Base-by-base conservation (phyloP, 2,329 filamentous ascomycete species). In the Juglanconis juglandina region DNA sequence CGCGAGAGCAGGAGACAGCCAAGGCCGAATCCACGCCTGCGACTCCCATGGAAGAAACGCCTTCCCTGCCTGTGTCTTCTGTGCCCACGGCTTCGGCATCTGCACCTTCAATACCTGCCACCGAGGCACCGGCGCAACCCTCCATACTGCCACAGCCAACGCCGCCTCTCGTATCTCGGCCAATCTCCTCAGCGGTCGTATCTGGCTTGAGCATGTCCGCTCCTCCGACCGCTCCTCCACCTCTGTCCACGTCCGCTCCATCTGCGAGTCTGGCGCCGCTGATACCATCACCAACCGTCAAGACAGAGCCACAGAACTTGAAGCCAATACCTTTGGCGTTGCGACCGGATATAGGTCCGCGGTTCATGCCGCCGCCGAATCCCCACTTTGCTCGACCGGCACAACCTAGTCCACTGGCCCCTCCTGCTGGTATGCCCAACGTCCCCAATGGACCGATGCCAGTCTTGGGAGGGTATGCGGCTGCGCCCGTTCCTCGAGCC, bases 391-490 rank as follows among this genome's bases (percentile, higher is more conserved):
- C 55, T 30, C 61, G 58, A 11, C 37, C 58, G 24, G 11, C 61
- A 47, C 62, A 60, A 37, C 41, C 47, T 6, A 62, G 50, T 34
- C 60, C 71, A 32, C 67, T 72, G 3, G 68, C 68, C 7, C 67
- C 67, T n/a, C 70, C 70, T 17, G 56, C 61, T 6, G 56, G 62
- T 2, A 60, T 65, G 14, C 56, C 66, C 9, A 64, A 64, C 10
- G 64, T 67, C 52, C 63, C 66, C 8, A 67, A 67, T 41, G 65
- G 63, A 2, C 67, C 67, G 13, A 68, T 70, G 63, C 65, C 67
- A 5, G 66, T 68, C 60, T 59, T 69, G 41, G 66, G 67, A 11
- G 66, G 67, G 7, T 66, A 68, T 44, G 56, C 66, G 39, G 56
- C 60, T 1, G 44, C 59, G 34, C 49, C 62, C 14, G 60, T 63